Conservation (phyloP, 129 eudicot genomes). For the Heracleum sosnowskyi region DNA sequence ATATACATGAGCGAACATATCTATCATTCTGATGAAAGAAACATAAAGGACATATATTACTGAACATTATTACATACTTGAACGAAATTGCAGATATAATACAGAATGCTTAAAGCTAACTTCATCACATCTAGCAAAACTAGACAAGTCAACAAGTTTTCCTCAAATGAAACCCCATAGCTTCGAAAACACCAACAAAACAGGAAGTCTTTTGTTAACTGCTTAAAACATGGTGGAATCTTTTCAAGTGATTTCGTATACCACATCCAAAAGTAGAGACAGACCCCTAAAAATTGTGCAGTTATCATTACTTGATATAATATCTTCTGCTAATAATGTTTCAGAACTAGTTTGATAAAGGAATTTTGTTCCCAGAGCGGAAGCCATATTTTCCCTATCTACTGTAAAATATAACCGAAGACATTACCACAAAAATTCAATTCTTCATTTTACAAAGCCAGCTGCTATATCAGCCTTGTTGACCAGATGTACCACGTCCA, state of each 20-base stretch:
- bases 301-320: not conserved
- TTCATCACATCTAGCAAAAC: too few species aligned
- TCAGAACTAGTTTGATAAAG: not conserved
- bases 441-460: not conserved
- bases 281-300: not conserved
- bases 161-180: too few species aligned
- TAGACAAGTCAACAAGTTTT: too few species aligned
- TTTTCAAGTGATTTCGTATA: too few species aligned
- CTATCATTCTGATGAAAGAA: too few species aligned
- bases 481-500: constrained; percentile 54
- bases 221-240: not conserved
- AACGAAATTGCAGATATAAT: too few species aligned
- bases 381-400: not conserved
- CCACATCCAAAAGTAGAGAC: not conserved
- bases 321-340: not conserved
- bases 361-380: not conserved
- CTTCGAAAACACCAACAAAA: too few species aligned
- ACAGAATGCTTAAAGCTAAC: too few species aligned
- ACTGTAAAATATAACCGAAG: not conserved
- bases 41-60: too few species aligned
- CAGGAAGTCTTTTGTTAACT: too few species aligned
- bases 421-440: not conserved
- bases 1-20: too few species aligned
- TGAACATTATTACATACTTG: too few species aligned
- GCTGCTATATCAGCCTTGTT: constrained; percentile 23